Evolutionary conservation across 345 rosid species (phyloP).

Genomic region (Leavenworthia alabamica): DNA sequence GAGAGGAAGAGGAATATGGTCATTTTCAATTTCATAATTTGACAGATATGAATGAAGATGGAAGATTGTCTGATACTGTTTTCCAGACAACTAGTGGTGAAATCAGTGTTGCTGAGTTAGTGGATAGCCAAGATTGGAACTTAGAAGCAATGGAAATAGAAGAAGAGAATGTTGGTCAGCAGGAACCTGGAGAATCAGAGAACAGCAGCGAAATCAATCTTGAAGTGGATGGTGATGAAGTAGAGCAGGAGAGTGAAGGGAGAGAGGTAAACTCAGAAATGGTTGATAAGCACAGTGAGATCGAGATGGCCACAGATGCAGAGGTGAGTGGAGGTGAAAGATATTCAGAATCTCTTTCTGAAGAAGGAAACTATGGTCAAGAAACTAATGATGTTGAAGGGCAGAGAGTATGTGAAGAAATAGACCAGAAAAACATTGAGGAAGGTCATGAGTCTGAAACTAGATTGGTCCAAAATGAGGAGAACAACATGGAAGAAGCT

Average conservation of each 20-base stretch:
- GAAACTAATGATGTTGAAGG: conserved; percentile 10
- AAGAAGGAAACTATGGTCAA: conserved; percentile 12
- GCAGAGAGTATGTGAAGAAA: conserved; percentile 16
- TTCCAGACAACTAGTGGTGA: conserved; percentile 18
- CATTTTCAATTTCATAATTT: conserved; percentile 16
- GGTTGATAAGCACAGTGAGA: conserved; percentile 14
- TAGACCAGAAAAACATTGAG: conserved; percentile 23
- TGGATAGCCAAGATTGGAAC: conserved; percentile 17
- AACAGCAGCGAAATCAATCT: neutral
- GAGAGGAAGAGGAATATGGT: conserved; percentile 12
- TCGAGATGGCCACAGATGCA: neutral
- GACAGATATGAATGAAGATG: conserved; percentile 10
- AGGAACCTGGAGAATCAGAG: conserved; percentile 1
- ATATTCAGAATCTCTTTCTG: neutral
- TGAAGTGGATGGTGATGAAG: neutral
- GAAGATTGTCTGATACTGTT: conserved; percentile 19
- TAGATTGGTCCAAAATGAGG: neutral
- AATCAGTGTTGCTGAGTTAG: conserved; percentile 1
- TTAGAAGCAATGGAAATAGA: conserved; percentile 5
- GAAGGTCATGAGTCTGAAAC: neutral
- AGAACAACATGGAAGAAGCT: conserved; percentile 19
- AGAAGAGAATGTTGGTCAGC: neutral
- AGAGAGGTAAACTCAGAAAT: conserved; percentile 2
- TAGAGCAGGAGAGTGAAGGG: conserved; percentile 5
- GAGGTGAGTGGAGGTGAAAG: conserved; percentile 4